A percentile compares a stretch with the other conserved stretches of the same genome.
Conservation (phyloP, 2,329 filamentous ascomycete genomes). For the Arthrobotrys musiformis region DNA sequence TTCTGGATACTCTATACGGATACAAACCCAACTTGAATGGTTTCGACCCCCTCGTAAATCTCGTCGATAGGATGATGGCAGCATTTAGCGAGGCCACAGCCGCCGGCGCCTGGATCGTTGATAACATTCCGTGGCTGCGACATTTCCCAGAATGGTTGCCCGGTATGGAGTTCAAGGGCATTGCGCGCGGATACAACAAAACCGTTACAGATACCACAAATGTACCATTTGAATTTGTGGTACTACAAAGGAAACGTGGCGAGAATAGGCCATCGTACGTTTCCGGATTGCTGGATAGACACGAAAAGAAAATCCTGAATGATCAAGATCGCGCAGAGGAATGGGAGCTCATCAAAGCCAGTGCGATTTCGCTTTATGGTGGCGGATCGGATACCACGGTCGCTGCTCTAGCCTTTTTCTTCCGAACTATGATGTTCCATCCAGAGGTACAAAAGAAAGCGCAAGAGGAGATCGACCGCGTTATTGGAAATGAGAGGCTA, state of each 20-base stretch:
- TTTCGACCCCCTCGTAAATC: constrained; percentile 64
- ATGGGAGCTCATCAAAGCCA: constrained; percentile 22
- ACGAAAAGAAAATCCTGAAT: constrained; percentile 26
- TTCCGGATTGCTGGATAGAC: constrained; percentile 33
- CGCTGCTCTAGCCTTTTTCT: constrained; percentile 64
- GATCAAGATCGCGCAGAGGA: constrained; percentile 13
- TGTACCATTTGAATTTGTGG: constrained; percentile 26
- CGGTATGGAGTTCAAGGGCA: constrained; percentile 65
- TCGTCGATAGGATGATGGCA: constrained; percentile 63
- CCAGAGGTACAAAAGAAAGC: constrained; percentile 65
- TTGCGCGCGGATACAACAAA: constrained; percentile 62
- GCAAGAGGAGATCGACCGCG: constrained; percentile 66
- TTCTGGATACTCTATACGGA: constrained; percentile 66
- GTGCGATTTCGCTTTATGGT: constrained; percentile 65
- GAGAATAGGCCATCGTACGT: constrained; percentile 34
- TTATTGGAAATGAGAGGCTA: constrained; percentile 66
- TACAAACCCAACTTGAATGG: constrained; percentile 64
- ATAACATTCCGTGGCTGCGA: constrained; percentile 64
- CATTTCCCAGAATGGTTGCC: constrained; percentile 65
- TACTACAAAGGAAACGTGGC: constrained; percentile 12
- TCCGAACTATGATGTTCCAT: constrained; percentile 67
- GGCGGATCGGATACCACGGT: constrained; percentile 66
- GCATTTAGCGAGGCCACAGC: constrained; percentile 63
- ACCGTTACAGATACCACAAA: constrained; percentile 43
- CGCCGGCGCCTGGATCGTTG: constrained; percentile 65